These are phyloP conservation scores for Aspergillus spinulosporus DNA, from an alignment of 2,329 filamentous ascomycete genomes.

Conservation along the genomic window DNA sequence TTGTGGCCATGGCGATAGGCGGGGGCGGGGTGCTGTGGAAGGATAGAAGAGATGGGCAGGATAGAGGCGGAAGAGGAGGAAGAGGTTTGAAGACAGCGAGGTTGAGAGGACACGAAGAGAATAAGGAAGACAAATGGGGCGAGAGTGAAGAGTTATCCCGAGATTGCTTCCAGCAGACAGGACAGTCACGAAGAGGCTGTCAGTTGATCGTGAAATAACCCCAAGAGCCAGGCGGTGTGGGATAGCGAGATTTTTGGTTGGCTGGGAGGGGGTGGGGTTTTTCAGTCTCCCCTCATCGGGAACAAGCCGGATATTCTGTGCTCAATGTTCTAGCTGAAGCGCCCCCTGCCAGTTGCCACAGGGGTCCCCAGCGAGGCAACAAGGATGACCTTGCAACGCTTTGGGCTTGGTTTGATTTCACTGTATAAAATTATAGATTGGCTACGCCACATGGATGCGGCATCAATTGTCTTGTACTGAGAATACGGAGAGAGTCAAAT, in stretches of 20 bases:
- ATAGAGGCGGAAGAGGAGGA: conserved; percentile 2
- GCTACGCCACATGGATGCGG: too few species aligned
- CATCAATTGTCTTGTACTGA: too few species aligned
- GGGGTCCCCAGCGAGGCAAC: background rate
- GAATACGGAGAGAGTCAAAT: too few species aligned
- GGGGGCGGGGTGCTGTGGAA: conserved; percentile 7
- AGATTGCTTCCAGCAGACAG: conserved; percentile 1
- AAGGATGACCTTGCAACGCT: background rate
- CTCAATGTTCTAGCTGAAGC: background rate
- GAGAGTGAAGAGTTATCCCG: conserved; percentile 13
- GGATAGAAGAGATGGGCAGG: background rate
- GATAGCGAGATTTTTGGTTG: background rate
- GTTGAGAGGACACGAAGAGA: conserved; percentile 1
- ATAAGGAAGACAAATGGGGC: conserved; percentile 10
- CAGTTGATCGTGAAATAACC: conserved; percentile 17
- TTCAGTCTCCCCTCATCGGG: conserved; percentile 7
- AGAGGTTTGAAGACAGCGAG: background rate
- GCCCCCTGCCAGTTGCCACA: background rate
- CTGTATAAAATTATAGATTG: too few species aligned
- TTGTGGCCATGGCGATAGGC: conserved; percentile 42
- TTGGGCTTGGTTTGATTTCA: too few species aligned
- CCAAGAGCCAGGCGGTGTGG: conserved; percentile 13
- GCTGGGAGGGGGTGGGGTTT: conserved; percentile 11
- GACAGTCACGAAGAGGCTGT: conserved; percentile 20
- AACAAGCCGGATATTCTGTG: background rate